Percentiles rank a stretch among this genome's conserved stretches.
Evolutionary conservation across 345 rosid species (phyloP).

Genomic region (Gossypium mustelinum): DNA sequence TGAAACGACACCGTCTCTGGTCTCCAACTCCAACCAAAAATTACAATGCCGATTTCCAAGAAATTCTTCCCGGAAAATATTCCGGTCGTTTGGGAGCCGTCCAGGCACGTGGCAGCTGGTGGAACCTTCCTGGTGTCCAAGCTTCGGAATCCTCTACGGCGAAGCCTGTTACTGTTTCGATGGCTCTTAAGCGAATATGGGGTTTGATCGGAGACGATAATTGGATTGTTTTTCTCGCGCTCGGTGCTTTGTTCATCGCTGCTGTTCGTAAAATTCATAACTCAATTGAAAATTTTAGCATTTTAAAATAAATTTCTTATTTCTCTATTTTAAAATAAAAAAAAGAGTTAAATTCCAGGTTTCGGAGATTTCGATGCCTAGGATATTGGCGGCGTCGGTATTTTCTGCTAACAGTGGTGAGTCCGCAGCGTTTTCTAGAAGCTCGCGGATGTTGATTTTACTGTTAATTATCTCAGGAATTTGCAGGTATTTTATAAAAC

Average conservation of each 20-base stretch:
- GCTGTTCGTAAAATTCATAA: slow-evolving; percentile 27
- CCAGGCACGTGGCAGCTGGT: slow-evolving; percentile 27
- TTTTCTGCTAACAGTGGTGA: slow-evolving; percentile 42
- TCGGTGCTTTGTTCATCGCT: slow-evolving; percentile 37
- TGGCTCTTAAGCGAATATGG: slow-evolving; percentile 43
- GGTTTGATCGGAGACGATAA: slow-evolving; percentile 33
- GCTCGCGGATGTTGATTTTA: slow-evolving; percentile 27
- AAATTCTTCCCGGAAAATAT: not conserved
- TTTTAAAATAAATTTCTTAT: not conserved
- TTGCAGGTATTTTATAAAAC: slow-evolving; percentile 32
- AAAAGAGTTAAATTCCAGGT: slow-evolving; percentile 23
- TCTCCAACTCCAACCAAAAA: not conserved
- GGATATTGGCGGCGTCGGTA: slow-evolving; percentile 41
- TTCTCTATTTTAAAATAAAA: not conserved
- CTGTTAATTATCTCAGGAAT: slow-evolving; percentile 45
- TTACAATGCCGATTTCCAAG: not conserved
- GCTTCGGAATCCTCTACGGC: slow-evolving; percentile 9
- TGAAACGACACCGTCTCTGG: not conserved
- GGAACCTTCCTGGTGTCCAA: slow-evolving; percentile 26
- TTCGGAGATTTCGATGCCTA: slow-evolving; percentile 50
- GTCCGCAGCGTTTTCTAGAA: slow-evolving; percentile 24
- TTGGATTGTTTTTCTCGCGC: slow-evolving; percentile 35
- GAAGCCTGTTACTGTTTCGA: slow-evolving; percentile 26
- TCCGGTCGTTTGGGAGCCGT: not conserved
- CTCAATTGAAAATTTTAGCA: not conserved